These are phyloP conservation scores for Megacollybia marginata DNA, from an alignment of 768 basidiomycete species.

Conservation along the genomic window DNA sequence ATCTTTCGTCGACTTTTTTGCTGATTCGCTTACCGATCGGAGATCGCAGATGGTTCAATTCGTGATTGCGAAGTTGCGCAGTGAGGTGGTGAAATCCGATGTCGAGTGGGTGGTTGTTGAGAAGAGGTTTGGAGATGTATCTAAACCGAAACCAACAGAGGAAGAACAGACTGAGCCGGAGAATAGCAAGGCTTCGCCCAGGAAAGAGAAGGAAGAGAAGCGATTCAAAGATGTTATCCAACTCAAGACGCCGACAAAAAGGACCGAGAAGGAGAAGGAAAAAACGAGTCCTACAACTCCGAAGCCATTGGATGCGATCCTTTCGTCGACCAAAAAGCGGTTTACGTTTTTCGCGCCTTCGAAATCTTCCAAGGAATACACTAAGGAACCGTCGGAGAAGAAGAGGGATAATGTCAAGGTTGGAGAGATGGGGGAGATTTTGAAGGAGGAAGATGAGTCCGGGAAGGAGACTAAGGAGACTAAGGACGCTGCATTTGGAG, in stretches of 20 bases:
- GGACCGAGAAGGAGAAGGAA: background rate
- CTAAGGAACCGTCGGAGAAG: constrained; percentile 26
- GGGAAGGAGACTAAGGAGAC: constrained; percentile 9
- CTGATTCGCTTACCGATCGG: constrained; percentile 64
- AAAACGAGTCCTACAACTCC: constrained; percentile 24
- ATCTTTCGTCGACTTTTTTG: constrained; percentile 81
- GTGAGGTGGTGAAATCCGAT: constrained; percentile 16
- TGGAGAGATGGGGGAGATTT: constrained; percentile 67
- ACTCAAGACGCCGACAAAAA: background rate
- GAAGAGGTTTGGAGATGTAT: constrained; percentile 40
- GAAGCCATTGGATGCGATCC: constrained; percentile 36
- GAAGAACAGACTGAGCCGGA: constrained; percentile 5
- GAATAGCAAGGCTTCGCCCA: background rate
- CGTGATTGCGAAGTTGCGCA: constrained; percentile 61
- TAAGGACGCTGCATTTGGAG: constrained; percentile 8
- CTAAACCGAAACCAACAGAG: constrained; percentile 15
- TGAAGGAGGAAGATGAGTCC: constrained; percentile 45
- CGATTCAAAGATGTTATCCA: background rate
- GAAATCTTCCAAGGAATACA: constrained; percentile 18
- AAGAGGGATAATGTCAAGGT: constrained; percentile 31
- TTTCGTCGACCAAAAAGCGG: constrained; percentile 50
- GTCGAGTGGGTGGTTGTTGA: constrained; percentile 68
- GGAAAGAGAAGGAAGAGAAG: background rate
- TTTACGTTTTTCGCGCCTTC: constrained; percentile 52
- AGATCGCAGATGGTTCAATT: constrained; percentile 66